phyloP scores from a whole-genome alignment of 768 basidiomycete genomes.

The Boletus patriciae region DNA sequence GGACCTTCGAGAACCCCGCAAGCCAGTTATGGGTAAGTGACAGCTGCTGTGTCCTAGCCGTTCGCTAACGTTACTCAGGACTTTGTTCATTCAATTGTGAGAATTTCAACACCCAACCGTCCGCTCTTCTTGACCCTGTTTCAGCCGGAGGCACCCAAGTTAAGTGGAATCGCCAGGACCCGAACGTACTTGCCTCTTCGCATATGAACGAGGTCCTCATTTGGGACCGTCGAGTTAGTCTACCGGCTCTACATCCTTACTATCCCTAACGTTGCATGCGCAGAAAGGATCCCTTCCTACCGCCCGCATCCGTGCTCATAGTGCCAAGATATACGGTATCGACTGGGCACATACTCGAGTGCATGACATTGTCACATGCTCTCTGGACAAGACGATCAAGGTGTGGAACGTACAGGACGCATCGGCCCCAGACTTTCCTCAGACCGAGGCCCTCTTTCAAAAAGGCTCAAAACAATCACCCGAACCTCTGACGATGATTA shows the following conservation, averaged over 20 bases:
- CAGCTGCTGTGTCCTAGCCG: not conserved
- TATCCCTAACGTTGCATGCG: constrained; percentile 1
- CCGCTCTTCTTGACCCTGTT: not conserved
- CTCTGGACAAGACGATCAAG: constrained; percentile 92
- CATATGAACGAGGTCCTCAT: constrained; percentile 85
- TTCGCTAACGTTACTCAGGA: constrained; percentile 34
- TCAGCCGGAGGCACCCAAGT: constrained; percentile 89
- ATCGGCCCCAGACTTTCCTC: constrained; percentile 16
- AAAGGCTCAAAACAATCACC: constrained; percentile 9
- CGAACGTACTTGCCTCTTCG: constrained; percentile 84
- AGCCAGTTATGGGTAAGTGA: constrained; percentile 63
- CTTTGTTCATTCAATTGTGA: constrained; percentile 59
- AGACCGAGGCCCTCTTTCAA: constrained; percentile 4
- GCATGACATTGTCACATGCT: constrained; percentile 91
- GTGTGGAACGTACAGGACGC: constrained; percentile 55
- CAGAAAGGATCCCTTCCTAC: constrained; percentile 89
- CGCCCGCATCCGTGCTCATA: constrained; percentile 73
- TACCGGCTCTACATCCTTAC: not conserved
- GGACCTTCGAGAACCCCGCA: constrained; percentile 75
- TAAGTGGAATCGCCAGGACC: constrained; percentile 92
- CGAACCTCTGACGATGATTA: constrained; percentile 53
- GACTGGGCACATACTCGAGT: constrained; percentile 83
- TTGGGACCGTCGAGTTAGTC: constrained; percentile 88
- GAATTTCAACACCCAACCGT: not conserved
- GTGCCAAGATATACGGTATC: constrained; percentile 94